Percentiles rank a stretch among this genome's conserved stretches.
Evolutionary conservation across 805 yeast species (phyloP).

Genomic region (Candida ponderosae): DNA sequence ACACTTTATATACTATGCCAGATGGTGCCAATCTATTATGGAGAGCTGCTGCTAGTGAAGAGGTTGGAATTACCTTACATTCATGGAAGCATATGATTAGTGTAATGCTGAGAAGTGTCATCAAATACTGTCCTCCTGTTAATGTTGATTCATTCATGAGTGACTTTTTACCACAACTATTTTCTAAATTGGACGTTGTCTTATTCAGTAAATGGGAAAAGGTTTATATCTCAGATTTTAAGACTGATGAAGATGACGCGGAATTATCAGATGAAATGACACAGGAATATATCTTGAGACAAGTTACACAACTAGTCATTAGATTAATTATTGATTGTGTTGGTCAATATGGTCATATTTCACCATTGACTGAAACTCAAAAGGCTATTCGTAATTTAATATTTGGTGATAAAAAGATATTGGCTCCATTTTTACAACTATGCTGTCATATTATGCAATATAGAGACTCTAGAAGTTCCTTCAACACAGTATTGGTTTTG

Average conservation of each 20-base stretch:
- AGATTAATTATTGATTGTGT: constrained; percentile 80
- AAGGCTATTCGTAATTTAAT: constrained; percentile 59
- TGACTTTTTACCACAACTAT: constrained; percentile 70
- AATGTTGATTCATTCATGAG: constrained; percentile 63
- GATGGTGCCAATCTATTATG: constrained; percentile 68
- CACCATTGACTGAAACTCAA: constrained; percentile 47
- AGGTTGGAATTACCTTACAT: constrained; percentile 85
- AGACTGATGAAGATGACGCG: constrained; percentile 48
- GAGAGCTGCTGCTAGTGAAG: constrained; percentile 67
- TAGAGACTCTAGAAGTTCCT: constrained; percentile 88
- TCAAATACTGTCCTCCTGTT: constrained; percentile 79
- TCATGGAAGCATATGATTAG: constrained; percentile 97
- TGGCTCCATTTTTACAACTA: constrained; percentile 72
- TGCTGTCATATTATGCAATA: constrained; percentile 71
- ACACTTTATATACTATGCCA: constrained; percentile 80
- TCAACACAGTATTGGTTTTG: constrained; percentile 77
- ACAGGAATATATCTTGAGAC: constrained; percentile 92
- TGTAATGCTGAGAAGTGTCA: constrained; percentile 75
- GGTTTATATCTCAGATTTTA: constrained; percentile 38
- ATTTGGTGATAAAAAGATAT: constrained; percentile 51
- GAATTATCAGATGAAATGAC: constrained; percentile 95
- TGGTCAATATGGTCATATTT: constrained; percentile 57
- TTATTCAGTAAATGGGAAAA: constrained; percentile 70
- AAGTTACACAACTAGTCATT: constrained; percentile 86
- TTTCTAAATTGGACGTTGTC: constrained; percentile 66